phyloP scores from a whole-genome alignment of 1,284 basidiomycete genomes.

The Gomphus bonarii region DNA sequence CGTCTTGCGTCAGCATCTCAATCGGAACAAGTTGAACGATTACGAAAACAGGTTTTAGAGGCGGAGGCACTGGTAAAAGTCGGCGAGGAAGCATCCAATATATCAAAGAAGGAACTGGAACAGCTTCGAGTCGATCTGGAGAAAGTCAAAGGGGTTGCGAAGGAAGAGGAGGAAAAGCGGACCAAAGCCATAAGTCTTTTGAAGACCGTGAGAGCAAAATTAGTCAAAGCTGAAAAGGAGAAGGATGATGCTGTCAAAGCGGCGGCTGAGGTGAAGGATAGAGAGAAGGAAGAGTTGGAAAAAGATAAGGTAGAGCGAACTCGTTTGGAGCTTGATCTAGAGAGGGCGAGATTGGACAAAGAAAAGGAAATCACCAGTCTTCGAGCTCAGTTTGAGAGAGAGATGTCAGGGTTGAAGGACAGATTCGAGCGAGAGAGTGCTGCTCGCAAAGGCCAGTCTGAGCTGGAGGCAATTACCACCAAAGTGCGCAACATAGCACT shows the following conservation, averaged over 20 bases:
- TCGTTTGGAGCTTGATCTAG: constrained; percentile 48
- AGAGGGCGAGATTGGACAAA: constrained; percentile 49
- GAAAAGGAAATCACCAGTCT: constrained; percentile 62
- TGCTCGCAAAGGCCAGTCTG: constrained; percentile 58
- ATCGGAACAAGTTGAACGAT: constrained; percentile 57
- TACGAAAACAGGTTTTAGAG: constrained; percentile 60
- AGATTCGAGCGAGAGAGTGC: constrained; percentile 65
- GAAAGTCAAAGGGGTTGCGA: constrained; percentile 50
- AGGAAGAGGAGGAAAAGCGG: constrained; percentile 93
- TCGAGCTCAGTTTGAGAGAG: constrained; percentile 68
- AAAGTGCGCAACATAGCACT: constrained; percentile 43
- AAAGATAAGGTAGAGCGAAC: constrained; percentile 53
- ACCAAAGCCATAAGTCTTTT: constrained; percentile 84
- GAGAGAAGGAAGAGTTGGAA: constrained; percentile 49
- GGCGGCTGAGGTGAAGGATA: constrained; percentile 38
- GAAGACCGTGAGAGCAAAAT: constrained; percentile 86
- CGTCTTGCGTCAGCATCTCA: constrained; percentile 69
- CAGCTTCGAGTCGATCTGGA: constrained; percentile 51
- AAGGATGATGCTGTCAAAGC: constrained; percentile 69
- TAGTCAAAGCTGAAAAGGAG: constrained; percentile 89
- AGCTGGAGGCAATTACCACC: constrained; percentile 61
- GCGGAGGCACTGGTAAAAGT: constrained; percentile 56
- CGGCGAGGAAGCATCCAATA: constrained; percentile 39
- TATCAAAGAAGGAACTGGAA: constrained; percentile 42
- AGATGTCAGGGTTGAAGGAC: constrained; percentile 51